Conservation (phyloP, 1,284 basidiomycete genomes). For the Ustilago vetiveriae region DNA sequence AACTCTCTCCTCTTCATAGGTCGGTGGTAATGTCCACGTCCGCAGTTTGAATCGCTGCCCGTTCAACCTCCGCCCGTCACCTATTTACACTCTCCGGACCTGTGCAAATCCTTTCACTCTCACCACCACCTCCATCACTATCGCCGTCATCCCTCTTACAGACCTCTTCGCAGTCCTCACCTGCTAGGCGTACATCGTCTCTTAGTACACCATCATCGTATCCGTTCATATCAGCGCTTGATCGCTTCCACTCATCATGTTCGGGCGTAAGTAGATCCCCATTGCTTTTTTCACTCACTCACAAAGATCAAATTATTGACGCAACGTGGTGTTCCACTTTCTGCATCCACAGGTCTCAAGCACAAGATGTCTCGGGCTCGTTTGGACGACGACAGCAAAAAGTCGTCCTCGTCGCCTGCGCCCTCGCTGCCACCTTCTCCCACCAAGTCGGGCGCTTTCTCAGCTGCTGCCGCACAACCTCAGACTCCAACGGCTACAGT, state of each 20-base stretch:
- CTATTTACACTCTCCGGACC: conserved; percentile 48
- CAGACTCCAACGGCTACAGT: conserved; percentile 4
- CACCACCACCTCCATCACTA: no score
- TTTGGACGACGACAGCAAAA: conserved; percentile 30
- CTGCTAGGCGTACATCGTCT: not conserved
- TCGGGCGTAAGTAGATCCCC: conserved; percentile 22
- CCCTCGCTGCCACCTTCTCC: conserved; percentile 41
- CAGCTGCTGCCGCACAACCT: conserved; percentile 7
- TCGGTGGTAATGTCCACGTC: no score
- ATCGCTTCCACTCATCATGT: conserved; percentile 8
- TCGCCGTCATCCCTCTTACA: not conserved
- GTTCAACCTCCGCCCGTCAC: conserved; percentile 25
- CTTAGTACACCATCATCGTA: not conserved
- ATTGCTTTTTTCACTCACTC: no score
- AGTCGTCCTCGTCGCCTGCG: conserved; percentile 17
- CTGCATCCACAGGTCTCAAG: conserved; percentile 24
- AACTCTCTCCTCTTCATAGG: no score
- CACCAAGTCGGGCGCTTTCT: conserved; percentile 25
- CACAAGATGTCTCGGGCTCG: conserved; percentile 34
- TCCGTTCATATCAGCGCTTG: not conserved
- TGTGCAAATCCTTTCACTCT: no score
- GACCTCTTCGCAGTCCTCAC: not conserved
- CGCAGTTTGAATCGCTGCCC: no score
- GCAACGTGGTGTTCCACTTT: not conserved
- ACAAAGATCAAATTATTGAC: no score